Base-by-base conservation (phyloP, 768 basidiomycete genomes). In the Xerocomus brunneocitrinus region DNA sequence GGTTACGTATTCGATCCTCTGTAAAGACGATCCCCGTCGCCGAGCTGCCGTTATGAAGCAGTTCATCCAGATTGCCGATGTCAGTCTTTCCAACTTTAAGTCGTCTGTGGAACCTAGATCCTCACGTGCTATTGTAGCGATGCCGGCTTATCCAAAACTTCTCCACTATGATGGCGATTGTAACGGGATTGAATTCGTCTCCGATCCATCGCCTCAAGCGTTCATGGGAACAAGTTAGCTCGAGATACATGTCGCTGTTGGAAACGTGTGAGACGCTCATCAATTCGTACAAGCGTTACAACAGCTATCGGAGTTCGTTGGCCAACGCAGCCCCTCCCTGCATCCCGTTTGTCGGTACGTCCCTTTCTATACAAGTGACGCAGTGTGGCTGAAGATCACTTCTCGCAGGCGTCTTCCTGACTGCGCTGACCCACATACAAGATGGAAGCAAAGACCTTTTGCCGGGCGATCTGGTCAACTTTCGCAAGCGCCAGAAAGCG, bases 241-340 rank as follows among this genome's bases (percentile, higher is more conserved):
- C 74, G 30, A 78, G 75, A 57, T 67, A 76, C 42, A 75, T 78
- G 69, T 69, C 76, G 5, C 69, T 75, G 50, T 70, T 85, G 55
- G 74, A 76, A 22, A 69, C 74, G 25, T 74, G 86, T 52, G 82
- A 85, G 62, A 71, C 76, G 53, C 76, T 80, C 39, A 76, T 88
- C 60, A 79, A 84, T 59, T 79, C 83, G 31, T 81, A 80, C 63
- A 83, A 81, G 68, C 87, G 85, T 59, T 87, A 85, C 70, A 78
- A 79, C 52, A 81, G 75, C 49, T 87, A 84, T 67, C 78, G 81
- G 49, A 67, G 73, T 41, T 73, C 76, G 25, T 67, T 87, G 43
- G 78, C 80, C 38, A 72, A 69, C 16, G 76, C 83, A 19, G 73
- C 76, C 19, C 81, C 84, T 9, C 86, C 85, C 38, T 85, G 84